These are phyloP conservation scores for Clarireedia sp. DNA, from an alignment of 2,329 filamentous ascomycete species.

Conservation along the genomic window DNA sequence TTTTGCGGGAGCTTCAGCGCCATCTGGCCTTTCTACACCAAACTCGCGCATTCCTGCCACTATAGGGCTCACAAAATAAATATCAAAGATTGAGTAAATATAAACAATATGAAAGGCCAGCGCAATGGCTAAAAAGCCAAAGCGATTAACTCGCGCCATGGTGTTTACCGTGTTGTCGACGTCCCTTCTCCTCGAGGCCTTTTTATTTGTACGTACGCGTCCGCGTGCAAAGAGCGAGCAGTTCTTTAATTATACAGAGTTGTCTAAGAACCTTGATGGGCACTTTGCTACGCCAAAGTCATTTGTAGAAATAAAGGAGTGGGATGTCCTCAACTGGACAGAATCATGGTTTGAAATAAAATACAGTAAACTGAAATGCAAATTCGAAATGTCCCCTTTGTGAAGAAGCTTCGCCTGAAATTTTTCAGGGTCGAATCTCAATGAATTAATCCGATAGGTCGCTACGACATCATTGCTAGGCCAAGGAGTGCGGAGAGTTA, in stretches of 20 bases:
- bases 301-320: slow-evolving; percentile 5
- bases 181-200: neutral
- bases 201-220: neutral
- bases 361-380: neutral
- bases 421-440: too few species aligned
- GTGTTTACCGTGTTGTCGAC: slow-evolving; percentile 34
- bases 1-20: slow-evolving; percentile 69
- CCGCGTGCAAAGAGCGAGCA: neutral
- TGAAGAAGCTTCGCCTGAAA: too few species aligned
- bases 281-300: neutral
- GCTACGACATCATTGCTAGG: too few species aligned
- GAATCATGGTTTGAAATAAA: neutral
- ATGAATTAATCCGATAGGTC: too few species aligned
- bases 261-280: slow-evolving; percentile 1
- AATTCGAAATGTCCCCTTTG: too few species aligned
- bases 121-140: slow-evolving; percentile 80
- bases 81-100: slow-evolving; percentile 92
- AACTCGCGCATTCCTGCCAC: slow-evolving; percentile 91
- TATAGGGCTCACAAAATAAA: slow-evolving; percentile 97
- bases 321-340: slow-evolving; percentile 3
- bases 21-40: slow-evolving; percentile 52
- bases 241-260: neutral
- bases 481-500: too few species aligned
- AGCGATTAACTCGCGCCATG: slow-evolving; percentile 55
- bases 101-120: slow-evolving; percentile 91